Percentiles rank a stretch among this genome's conserved stretches.
phyloP scores from a whole-genome alignment of 1,284 basidiomycete species.

The Malassezia brasiliensis region DNA sequence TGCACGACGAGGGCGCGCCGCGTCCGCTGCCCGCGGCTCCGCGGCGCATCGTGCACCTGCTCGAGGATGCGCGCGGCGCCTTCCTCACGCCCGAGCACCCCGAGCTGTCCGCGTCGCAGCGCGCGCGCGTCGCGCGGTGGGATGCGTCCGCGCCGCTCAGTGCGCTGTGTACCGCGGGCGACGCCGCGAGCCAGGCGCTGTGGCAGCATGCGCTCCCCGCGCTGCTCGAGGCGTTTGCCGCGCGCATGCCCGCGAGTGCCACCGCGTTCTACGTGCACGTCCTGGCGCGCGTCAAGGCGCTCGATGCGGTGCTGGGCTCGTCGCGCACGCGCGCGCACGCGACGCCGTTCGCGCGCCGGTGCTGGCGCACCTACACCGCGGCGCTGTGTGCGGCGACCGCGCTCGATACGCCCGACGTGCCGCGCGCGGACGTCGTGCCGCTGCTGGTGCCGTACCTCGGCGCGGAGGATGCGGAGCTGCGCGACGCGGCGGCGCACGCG shows the following conservation, averaged over 20 bases:
- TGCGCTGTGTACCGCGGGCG: constrained; percentile 50
- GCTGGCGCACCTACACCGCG: constrained; percentile 8
- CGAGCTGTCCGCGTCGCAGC: constrained; percentile 26
- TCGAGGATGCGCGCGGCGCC: background rate
- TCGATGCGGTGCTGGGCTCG: constrained; percentile 6
- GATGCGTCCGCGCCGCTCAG: constrained; percentile 20
- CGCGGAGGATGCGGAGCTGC: constrained; percentile 6
- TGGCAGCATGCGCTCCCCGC: constrained; percentile 50
- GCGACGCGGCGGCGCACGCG: constrained; percentile 7
- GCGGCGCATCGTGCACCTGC: background rate
- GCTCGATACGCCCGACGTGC: background rate
- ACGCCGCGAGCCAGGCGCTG: constrained; percentile 48
- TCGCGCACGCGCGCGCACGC: background rate
- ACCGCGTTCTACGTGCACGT: constrained; percentile 1
- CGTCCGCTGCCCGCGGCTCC: background rate
- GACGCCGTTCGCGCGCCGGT: constrained; percentile 4
- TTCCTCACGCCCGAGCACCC: constrained; percentile 24
- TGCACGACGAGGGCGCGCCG: constrained; percentile 29
- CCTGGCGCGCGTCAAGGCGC: constrained; percentile 1
- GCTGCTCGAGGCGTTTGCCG: constrained; percentile 23
- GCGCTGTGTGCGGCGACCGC: constrained; percentile 7
- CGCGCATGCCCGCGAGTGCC: background rate
- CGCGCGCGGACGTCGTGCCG: constrained; percentile 2
- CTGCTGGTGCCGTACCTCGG: constrained; percentile 11
- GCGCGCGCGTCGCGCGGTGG: constrained; percentile 26